A percentile compares a stretch with the other conserved stretches of the same genome.
These are phyloP conservation scores for Fusarium avenaceum DNA, from an alignment of 2,329 filamentous ascomycete species.

Conservation along the genomic window DNA sequence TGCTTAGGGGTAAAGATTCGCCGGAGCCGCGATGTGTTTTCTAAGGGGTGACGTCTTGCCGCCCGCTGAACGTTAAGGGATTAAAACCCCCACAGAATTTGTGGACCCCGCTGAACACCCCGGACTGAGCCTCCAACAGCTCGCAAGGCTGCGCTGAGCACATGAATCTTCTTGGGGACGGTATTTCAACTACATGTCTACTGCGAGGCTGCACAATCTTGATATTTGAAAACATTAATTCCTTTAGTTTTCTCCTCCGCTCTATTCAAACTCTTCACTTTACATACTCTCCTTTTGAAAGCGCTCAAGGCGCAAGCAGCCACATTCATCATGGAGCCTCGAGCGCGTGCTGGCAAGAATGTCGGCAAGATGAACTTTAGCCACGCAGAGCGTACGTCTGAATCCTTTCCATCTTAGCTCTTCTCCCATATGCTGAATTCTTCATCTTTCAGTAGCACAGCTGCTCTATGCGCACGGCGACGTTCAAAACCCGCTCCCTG, in stretches of 20 bases:
- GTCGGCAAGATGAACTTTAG: constrained; percentile 87
- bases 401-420: background rate
- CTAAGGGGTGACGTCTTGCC: constrained; percentile 39
- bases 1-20: constrained; percentile 57
- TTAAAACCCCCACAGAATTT: constrained; percentile 41
- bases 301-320: constrained; percentile 18
- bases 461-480: constrained; percentile 87
- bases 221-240: background rate
- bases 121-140: constrained; percentile 34
- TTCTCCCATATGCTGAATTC: background rate
- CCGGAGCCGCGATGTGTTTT: constrained; percentile 49
- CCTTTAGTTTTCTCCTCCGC: background rate
- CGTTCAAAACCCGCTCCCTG: constrained; percentile 79
- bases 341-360: constrained; percentile 82
- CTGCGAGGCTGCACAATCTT: constrained; percentile 32
- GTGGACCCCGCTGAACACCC: constrained; percentile 36
- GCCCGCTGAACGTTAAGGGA: background rate
- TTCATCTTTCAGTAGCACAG: constrained; percentile 69
- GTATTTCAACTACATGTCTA: constrained; percentile 41
- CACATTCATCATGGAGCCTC: constrained; percentile 74
- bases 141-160: constrained; percentile 33
- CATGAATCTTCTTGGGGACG: constrained; percentile 22
- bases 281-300: constrained; percentile 9
- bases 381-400: constrained; percentile 73
- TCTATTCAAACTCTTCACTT: background rate